Evolutionary conservation across 352 stramenopile genomes (phyloP), one percentile per base, ranked within the genome.

Genomic region (Phytophthora fragariae): DNA sequence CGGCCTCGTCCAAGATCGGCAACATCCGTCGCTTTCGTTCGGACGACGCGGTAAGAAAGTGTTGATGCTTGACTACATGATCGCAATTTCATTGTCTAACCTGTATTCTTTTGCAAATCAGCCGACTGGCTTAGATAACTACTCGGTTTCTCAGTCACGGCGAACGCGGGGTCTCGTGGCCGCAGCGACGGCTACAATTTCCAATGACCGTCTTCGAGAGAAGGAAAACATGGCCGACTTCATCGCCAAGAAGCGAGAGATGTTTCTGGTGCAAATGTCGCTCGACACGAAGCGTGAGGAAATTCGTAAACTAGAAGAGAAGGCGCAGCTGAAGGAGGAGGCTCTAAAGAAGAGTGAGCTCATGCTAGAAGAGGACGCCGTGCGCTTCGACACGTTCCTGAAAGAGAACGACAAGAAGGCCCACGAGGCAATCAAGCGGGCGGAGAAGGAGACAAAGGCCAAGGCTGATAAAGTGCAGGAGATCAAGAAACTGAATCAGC

Each of bases 371-470:
- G 93, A 99, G 75, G 96, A 99, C 62, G 94, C 95, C 6, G 93
- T 99, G 52, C 87, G 93, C 17, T 99, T 99, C 61, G 97, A 99
- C 70, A 98, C 94, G 17, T 99, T 98, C 44, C 70, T 99, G n/a
- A 99, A 99, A 68, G 96, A 99, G 67, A 99, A 99, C 71, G 96
- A 99, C 85, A 97, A 97, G 70, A 98, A 98, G 70, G 94, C 96
- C n/a, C 93, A 98, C 73, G 94, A 98, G 62, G 96, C 96, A 4
- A 98, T 99, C 68, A 98, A 98, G 61, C 81, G 86, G 21, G 94
- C 95, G 5, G 97, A 99, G 70, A 96, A 95, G 47, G 94, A 98
- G 77, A 98, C 94, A 24, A 98, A 97, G 49, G 88, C 89, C 29
- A 98, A 98, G 75, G 89, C 89, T 6, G 93, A 99, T 59, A 99